Base-by-base conservation (phyloP, 2,329 filamentous ascomycete species). In the Echinosphaeria canescens region DNA sequence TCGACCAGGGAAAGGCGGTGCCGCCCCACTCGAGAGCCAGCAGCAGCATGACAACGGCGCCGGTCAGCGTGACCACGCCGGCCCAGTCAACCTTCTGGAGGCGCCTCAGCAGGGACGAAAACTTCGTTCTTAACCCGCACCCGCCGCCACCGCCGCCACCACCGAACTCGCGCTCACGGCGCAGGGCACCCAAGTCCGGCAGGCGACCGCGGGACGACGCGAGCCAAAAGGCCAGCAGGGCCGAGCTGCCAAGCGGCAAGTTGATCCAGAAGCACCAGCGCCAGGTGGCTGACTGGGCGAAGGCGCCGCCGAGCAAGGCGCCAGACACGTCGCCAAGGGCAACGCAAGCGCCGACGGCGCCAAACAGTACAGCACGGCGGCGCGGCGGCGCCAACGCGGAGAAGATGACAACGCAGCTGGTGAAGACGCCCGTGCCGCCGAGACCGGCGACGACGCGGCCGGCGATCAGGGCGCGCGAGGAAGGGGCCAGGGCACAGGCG, bases 21-120 rank as follows among this genome's bases (percentile, higher is more conserved):
- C 51, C 51, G 24, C 49, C 54, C 40, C 51, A 56, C 36, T 58
- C 53, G 4, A 57, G 41, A 5, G 54, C 52, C 3, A 58, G 46
- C 32, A 56, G 44, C 33, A 50, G 45, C 39, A 44, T 36, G 36
- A 58, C 34, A 42, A 51, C 34, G 34, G 41, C 32, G 36, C 38
- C 34, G 46, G 56, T 47, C 10, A 56, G 33, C 17, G 51, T 36
- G 13, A 42, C 40, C 0, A 43, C 41, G 8, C 51, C 52, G 1
- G 44, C 29, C 5, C 47, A 35, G 34, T 56, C 53, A 36, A 54
- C 46, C 26, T 54, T 48, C 18, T 49, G 38, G 9, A 56, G 29
- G 33, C 53, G 55, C 35, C 54, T 47, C 13, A 41, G 46, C 25
- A 49, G 35, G 0, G 42, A 26, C 8, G 46, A n/a, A n/a, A n/a